Percentiles rank a stretch among this genome's conserved stretches.
phyloP scores from a whole-genome alignment of 805 yeast species.

The Teunomyces barrocoloradensis region DNA sequence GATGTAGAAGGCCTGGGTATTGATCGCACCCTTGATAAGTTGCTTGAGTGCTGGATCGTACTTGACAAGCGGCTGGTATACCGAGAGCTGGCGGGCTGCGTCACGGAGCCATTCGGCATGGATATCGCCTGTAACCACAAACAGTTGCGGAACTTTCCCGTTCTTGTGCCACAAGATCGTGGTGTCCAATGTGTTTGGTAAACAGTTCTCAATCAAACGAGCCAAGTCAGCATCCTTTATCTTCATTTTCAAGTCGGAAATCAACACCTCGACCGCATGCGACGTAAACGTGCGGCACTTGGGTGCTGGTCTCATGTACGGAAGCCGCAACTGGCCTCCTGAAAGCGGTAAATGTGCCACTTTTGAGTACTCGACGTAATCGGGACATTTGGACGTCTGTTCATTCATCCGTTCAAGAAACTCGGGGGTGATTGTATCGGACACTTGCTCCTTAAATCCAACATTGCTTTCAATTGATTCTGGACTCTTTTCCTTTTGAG shows the following conservation, averaged over 20 bases:
- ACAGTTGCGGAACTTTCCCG: constrained; percentile 43
- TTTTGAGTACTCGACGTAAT: constrained; percentile 61
- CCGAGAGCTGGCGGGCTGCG: constrained; percentile 77
- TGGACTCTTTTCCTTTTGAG: neutral
- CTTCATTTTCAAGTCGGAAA: constrained; percentile 48
- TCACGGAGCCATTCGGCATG: constrained; percentile 94
- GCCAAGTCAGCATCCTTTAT: constrained; percentile 66
- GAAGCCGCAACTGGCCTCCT: constrained; percentile 52
- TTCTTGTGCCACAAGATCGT: constrained; percentile 70
- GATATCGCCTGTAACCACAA: constrained; percentile 88
- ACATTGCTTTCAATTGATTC: neutral
- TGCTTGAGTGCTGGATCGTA: constrained; percentile 49
- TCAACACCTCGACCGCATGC: constrained; percentile 56
- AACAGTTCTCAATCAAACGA: constrained; percentile 72
- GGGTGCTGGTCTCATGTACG: constrained; percentile 73
- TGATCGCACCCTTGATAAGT: constrained; percentile 73
- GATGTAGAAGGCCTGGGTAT: constrained; percentile 70
- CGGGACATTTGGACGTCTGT: constrained; percentile 45
- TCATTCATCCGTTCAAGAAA: constrained; percentile 19
- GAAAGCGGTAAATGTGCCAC: constrained; percentile 56
- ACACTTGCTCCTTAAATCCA: neutral
- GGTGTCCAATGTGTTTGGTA: constrained; percentile 87
- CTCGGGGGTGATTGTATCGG: constrained; percentile 10
- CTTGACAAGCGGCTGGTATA: constrained; percentile 61
- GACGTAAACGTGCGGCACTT: constrained; percentile 74